Evolutionary conservation across 305 asterid genomes (phyloP), one percentile per base, ranked within the genome.

Genomic region (Rubia balearica): DNA sequence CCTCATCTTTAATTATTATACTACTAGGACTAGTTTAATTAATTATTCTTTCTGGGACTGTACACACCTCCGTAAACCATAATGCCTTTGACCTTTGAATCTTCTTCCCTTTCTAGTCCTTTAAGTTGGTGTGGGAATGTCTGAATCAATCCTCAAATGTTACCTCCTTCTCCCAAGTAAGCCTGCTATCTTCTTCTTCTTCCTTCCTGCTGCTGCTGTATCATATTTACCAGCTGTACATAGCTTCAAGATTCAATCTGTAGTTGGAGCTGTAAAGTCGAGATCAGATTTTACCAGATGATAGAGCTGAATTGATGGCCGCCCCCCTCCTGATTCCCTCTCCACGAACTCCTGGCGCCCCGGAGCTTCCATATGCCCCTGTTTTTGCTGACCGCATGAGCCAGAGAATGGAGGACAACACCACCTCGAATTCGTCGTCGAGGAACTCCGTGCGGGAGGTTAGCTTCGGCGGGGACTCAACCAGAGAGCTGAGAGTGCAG

Each of bases 41-140:
- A 53, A 38, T 17, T 42, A 48, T 2, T 30, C 66, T 61, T 11
- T 64, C 19, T 40, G 43, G 68, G 68, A 45, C 68, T 40, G 30
- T 41, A 17, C 16, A 11, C 27, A 59, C 30, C 21, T 10, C 10
- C 36, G 36, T 33, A 33, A 33, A 33, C 36, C 66, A 84, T 51
- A 64, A 76, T 83, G 85, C 66, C 68, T 76, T 88, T 87, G 93
- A 87, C 91, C 85, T 80, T 82, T 83, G 88, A 83, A 83, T 77
- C 38, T 62, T 68, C 46, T 74, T 72, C 75, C 64, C 16, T 55
- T 43, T 63, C 66, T 49, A 11, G 33, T n/a, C 41, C 71, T 16
- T 67, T 40, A 56, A 70, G 55, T 73, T 36, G 74, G 40, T 70
- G 73, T 73, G 19, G 66, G 43, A 40, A 14, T 21, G 45, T 57